Evolutionary conservation across 192 early-diverging fungal species (phyloP).

Genomic region (Backusella mclennaniae): DNA sequence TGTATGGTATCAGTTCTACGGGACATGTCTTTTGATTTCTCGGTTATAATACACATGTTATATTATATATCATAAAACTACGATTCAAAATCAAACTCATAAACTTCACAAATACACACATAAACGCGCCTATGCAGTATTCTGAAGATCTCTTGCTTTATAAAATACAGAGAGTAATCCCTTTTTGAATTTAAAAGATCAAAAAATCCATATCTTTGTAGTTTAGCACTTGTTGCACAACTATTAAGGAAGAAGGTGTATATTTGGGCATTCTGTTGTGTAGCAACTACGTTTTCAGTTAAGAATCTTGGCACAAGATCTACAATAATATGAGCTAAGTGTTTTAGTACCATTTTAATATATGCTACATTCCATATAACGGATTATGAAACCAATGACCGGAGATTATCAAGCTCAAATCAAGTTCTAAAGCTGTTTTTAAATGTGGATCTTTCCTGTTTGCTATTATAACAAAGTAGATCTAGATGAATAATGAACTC

Average conservation of each 20-base stretch:
- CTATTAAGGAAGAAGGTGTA: not conserved
- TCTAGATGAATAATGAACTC: not conserved
- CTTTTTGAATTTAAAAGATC: not conserved
- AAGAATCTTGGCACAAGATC: not conserved
- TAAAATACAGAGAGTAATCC: not conserved
- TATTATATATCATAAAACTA: not conserved
- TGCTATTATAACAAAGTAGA: not conserved
- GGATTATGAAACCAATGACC: not conserved
- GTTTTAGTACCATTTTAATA: not conserved
- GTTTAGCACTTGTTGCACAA: not conserved
- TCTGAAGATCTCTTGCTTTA: not conserved
- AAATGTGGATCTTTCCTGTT: not conserved
- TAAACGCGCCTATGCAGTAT: not conserved
- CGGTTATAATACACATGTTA: not conserved
- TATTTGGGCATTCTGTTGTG: not conserved
- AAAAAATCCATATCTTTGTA: not conserved
- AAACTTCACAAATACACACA: not conserved
- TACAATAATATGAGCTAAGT: not conserved
- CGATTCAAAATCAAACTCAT: too few relatives aligned
- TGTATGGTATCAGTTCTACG: not conserved
- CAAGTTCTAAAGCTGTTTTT: not conserved
- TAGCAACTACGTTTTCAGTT: not conserved
- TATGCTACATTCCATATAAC: not conserved
- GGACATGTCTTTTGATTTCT: not conserved
- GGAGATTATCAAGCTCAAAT: not conserved